phyloP scores from a whole-genome alignment of 2,329 filamentous ascomycete species.

The Colletotrichum musicola region DNA sequence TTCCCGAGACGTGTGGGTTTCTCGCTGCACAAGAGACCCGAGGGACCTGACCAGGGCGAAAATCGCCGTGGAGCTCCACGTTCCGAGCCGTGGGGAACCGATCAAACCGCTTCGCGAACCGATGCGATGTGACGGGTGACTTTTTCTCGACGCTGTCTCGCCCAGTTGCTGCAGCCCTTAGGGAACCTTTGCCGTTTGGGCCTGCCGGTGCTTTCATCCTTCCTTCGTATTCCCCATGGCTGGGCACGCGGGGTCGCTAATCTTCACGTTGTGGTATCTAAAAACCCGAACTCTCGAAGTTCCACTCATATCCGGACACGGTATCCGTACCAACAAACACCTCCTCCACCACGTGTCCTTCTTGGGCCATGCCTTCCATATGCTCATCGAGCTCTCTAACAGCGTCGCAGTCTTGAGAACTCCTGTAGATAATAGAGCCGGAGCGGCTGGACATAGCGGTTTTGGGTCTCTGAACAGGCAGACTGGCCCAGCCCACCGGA shows the following conservation, averaged over 20 bases:
- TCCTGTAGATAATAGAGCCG: too few relatives aligned
- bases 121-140: not conserved
- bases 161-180: not conserved
- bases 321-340: too few relatives aligned
- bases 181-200: slow-evolving; percentile 1
- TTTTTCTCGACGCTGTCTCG: not conserved
- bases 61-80: slow-evolving; percentile 27
- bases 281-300: too few relatives aligned
- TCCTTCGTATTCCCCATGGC: slow-evolving; percentile 7
- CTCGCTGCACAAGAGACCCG: slow-evolving; percentile 14
- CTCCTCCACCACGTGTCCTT: too few relatives aligned
- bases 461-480: too few relatives aligned
- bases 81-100: slow-evolving; percentile 28
- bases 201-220: not conserved
- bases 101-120: not conserved
- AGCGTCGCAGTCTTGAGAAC: too few relatives aligned
- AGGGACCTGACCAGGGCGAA: not conserved
- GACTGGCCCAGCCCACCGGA: too few relatives aligned
- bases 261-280: too few relatives aligned
- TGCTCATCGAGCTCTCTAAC: too few relatives aligned
- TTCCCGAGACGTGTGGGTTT: slow-evolving; percentile 10
- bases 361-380: too few relatives aligned
- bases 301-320: too few relatives aligned
- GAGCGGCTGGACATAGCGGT: too few relatives aligned
- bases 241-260: not conserved